Percentiles rank a stretch among this genome's conserved stretches.
Conservation (phyloP, 2,329 filamentous ascomycete species). For the Calonectria leucothoes region DNA sequence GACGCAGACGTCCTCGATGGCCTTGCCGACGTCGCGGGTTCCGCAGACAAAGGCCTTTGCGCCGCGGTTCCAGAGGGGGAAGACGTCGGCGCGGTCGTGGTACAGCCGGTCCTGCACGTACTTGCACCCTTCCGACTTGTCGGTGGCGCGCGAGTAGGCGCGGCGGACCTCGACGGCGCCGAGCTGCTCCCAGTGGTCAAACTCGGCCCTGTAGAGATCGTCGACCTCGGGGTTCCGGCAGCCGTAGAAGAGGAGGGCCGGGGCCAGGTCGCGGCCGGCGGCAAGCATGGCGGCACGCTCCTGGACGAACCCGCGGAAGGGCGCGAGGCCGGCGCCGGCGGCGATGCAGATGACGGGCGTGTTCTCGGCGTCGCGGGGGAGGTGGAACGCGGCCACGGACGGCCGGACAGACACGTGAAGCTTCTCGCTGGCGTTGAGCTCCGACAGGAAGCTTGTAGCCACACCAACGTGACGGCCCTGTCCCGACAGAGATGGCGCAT, state of each 20-base stretch:
- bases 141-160: conserved; percentile 60
- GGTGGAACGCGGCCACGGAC: conserved; percentile 59
- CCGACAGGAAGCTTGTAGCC: conserved; percentile 69
- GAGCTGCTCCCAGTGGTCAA: conserved; percentile 67
- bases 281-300: conserved; percentile 66
- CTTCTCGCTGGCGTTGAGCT: conserved; percentile 56
- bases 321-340: conserved; percentile 68
- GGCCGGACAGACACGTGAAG: conserved; percentile 63
- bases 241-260: conserved; percentile 74
- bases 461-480: conserved; percentile 67
- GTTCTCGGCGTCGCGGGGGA: conserved; percentile 57
- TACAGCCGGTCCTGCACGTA: conserved; percentile 60
- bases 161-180: conserved; percentile 65
- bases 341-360: conserved; percentile 64
- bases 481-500: conserved; percentile 63
- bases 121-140: conserved; percentile 58
- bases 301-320: conserved; percentile 73
- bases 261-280: conserved; percentile 65
- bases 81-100: conserved; percentile 49
- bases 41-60: conserved; percentile 76
- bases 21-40: conserved; percentile 62
- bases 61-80: conserved; percentile 53
- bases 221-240: conserved; percentile 68
- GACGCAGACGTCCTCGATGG: conserved; percentile 54
- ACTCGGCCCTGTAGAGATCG: conserved; percentile 69